Base-by-base conservation (phyloP, 768 basidiomycete genomes). In the Rhodotorula paludigena region DNA sequence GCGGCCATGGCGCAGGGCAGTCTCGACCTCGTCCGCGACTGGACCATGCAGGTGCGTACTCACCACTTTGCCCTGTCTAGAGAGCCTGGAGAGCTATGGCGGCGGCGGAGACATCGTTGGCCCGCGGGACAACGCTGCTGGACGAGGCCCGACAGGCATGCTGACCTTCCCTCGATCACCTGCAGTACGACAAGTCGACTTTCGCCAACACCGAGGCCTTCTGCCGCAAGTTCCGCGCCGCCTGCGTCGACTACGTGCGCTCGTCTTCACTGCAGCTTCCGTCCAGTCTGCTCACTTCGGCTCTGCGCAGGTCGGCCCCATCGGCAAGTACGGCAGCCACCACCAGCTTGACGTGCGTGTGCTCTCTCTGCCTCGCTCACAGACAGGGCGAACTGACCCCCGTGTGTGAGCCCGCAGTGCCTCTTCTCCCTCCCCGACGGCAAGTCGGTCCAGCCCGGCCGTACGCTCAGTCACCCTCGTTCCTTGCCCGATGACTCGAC, bases 221-320 rank as follows among this genome's bases (percentile, higher is more conserved):
- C 47, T 68, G 67, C 62, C 41, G 44, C 10, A 35, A 25, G n/a
- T 49, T 63, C 39, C 44, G 67, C 16, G 25, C 48, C 11, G 45
- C 57, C 5, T 68, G 67, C 48, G 62, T 68, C 45, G 45, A 56
- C 33, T 64, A 63, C 53, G 67, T 36, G 25, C 35, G 54, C 49
- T 10, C 16, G 16, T 12, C 12, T 51, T 56, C 28, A 32, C 38
- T 15, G 55, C 55, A 3, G 3, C 47, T 33, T 12, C 33, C 30
- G 16, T 15, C 18, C 7, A 16, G 20, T 20, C 8, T 20, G 30
- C 32, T 33, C 18, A 1, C 9, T 4, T 32, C 14, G 18, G 2
- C 1, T 25, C n/a, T n/a, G 9, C 36, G 20, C 33, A 54, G 36
- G 52, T 42, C 55, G 59, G 59, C 20, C 32, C 38, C 9, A 30